Base-by-base conservation (phyloP, 2,329 filamentous ascomycete genomes). In the Aspergillus novoparasiticus region DNA sequence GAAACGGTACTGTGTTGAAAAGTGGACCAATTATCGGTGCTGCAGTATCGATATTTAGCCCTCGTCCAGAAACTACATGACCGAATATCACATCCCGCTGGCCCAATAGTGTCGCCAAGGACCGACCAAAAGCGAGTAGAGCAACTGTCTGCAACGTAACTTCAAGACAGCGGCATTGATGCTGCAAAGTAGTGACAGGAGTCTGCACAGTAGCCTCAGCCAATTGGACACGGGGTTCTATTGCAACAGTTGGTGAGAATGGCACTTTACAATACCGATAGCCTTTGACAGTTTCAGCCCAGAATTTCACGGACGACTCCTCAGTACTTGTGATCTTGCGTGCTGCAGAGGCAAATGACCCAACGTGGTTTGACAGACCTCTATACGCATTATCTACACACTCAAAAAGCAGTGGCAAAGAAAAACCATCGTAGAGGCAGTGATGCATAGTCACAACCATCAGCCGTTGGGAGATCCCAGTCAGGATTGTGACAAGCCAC, bases 391-490 rank as follows among this genome's bases (percentile, higher is more conserved):
- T 36, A 36, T 36, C 34, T 36, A 36, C 34, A 16, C 34, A 36
- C 12, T 36, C 34, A 36, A 36, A 36, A 36, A 64, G 39, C 2
- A 64, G 53, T 30, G 57, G 62, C 23, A 66, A 57, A 6, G 64
- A 64, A 41, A 62, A 39, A 0, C 64, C 64, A 54, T 66, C 64
- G 30, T 66, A 66, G 26, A 66, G 64, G 48, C 53, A 64, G 28
- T 66, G 64, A 26, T 66, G 64, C 59, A 64, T 66, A 2, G 59
- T 59, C 6, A 66, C 21, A 19, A 62, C 60, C 46, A 66, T 57
- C 6, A 64, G 23, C n/a, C 58, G 54, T 12, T 62, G 39, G 16
- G 21, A 34, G 19, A 3, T 11, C 26, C 16, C 12, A 19, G 23
- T 19, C 4, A 50, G 26, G 21, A 50, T 50, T 3, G 46, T 30